Percentiles rank a stretch among this genome's conserved stretches.
Evolutionary conservation across 2,329 filamentous ascomycete species (phyloP).

Genomic region (Cyphellophora attinorum): DNA sequence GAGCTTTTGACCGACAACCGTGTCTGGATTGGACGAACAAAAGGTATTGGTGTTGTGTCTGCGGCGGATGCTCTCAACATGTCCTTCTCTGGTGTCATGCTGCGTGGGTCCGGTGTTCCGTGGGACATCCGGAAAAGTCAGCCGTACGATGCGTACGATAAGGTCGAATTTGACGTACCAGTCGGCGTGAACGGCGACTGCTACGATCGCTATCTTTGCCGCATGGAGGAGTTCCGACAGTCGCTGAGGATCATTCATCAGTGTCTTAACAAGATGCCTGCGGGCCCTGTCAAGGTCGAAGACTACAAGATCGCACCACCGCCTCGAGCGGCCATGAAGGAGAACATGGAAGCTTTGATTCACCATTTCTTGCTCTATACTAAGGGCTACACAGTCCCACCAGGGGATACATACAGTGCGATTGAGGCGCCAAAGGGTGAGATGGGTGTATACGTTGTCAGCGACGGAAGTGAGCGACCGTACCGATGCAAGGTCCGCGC

Average conservation of each 20-base stretch:
- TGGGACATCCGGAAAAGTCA: slow-evolving; percentile 96
- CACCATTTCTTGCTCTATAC: slow-evolving; percentile 99
- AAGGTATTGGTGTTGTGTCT: slow-evolving; percentile 82
- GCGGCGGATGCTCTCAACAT: slow-evolving; percentile 95
- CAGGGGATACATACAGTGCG: slow-evolving; percentile 93
- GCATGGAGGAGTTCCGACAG: slow-evolving; percentile 99
- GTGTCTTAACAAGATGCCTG: slow-evolving; percentile 97
- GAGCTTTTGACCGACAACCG: slow-evolving; percentile 98
- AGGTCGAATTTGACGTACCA: slow-evolving; percentile 96
- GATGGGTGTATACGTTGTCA: slow-evolving; percentile 96
- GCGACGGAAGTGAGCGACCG: slow-evolving; percentile 88
- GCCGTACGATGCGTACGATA: slow-evolving; percentile 94
- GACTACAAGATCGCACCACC: slow-evolving; percentile 98
- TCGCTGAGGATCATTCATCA: slow-evolving; percentile 97
- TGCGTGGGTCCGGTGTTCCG: slow-evolving; percentile 88
- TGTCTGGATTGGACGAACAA: slow-evolving; percentile 92
- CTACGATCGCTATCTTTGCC: slow-evolving; percentile 97
- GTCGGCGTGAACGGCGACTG: slow-evolving; percentile 96
- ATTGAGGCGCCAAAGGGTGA: slow-evolving; percentile 99
- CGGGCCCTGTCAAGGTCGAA: slow-evolving; percentile 86
- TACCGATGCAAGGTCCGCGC: slow-evolving; percentile 97
- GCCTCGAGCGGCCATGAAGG: slow-evolving; percentile 97
- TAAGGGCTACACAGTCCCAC: slow-evolving; percentile 94
- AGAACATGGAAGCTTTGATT: slow-evolving; percentile 99
- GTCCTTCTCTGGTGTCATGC: slow-evolving; percentile 94